Evolutionary conservation across 2,329 filamentous ascomycete genomes (phyloP), one percentile per base, ranked within the genome.

Genomic region (Huntiella omanensis): DNA sequence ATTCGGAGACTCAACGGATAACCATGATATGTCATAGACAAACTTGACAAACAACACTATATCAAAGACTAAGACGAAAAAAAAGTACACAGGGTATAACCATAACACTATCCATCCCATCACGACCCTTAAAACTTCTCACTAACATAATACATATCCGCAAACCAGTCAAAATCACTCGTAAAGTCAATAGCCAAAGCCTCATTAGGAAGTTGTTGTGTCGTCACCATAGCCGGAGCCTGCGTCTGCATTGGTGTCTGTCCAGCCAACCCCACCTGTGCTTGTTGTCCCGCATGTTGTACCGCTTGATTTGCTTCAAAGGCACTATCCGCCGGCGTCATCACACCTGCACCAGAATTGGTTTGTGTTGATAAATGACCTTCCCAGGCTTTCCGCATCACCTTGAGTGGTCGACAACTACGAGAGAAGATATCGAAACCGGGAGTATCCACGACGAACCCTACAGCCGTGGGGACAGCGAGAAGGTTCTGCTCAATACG

Each of bases 291-390:
- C 22, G 22, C 22, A 28, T 28, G 22, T 28, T 28, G 22, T 5
- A 13, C 46, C 47, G 63, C 39, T 57, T 48, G 38, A 54, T 49
- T 15, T 46, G 58, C 39, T 33, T 57, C 37, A 59, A 57, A 53
- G 56, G 58, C 52, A 57, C 56, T 50, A 45, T 59, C 44, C 54
- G 55, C 49, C 54, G 55, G 47, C 57, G 62, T 49, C 55, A 58
- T 51, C 54, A 54, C 49, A 49, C 54, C 39, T 5, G 41, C 15
- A 6, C 28, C 12, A 10, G 37, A 19, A 5, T 28, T 35, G 52
- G 57, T 48, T 59, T 61, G 53, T 54, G 56, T 17, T 56, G 61
- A 45, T 55, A 59, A 39, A 17, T 45, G 32, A 17, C 40, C 19
- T 33, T 50, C 48, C 48, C 48, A 50, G 19, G 48, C 48, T 19